Evolutionary conservation across 441 rosid species (phyloP), one percentile per base, ranked within the genome.

Genomic region (Eruca vesicaria): DNA sequence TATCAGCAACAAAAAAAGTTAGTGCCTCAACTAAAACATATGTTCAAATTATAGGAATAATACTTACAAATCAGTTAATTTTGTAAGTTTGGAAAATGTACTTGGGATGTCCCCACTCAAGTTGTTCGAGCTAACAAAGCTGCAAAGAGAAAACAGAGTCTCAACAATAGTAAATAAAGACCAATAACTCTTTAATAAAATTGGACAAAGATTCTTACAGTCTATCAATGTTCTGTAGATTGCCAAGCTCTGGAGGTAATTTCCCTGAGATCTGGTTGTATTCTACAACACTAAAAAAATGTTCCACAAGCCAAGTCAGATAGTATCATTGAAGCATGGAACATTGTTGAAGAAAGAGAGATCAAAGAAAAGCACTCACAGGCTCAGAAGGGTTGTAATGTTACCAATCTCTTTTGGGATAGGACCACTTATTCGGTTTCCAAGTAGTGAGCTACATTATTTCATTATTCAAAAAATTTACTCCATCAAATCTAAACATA

Each of bases 371-470:
- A 7, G 16, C 41, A 35, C 94, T 85, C 66, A 90, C 97, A 89
- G 33, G 21, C 69, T 62, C 14, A 0, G 0, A 33, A 89, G 92
- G 35, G 76, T 84, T 56, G 76, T 56, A 65, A 89, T 38, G 78
- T 83, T 87, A 23, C 81, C 94, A 38, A 85, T 18, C 73, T 86
- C 89, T 77, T 81, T 77, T 0, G 95, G 95, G 28, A 90, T 82
- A 2, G 80, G 45, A 78, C 96, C 93, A 0, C 73, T 74, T 52
- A 90, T 50, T 7, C 88, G 79, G 61, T 90, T 90, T 79, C 79
- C 90, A 26, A 82, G 55, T 16, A 89, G n/a, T 11, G 82, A 53
- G 66, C 94, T 89, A 70, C 79, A 52, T 52, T 50, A 83, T 53
- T 31, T 48, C 58, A 23, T 43, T n/a, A 73, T 23, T 57, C 59